Evolutionary conservation across 306 rosid species (phyloP).

Genomic region (Albizia julibrissin): DNA sequence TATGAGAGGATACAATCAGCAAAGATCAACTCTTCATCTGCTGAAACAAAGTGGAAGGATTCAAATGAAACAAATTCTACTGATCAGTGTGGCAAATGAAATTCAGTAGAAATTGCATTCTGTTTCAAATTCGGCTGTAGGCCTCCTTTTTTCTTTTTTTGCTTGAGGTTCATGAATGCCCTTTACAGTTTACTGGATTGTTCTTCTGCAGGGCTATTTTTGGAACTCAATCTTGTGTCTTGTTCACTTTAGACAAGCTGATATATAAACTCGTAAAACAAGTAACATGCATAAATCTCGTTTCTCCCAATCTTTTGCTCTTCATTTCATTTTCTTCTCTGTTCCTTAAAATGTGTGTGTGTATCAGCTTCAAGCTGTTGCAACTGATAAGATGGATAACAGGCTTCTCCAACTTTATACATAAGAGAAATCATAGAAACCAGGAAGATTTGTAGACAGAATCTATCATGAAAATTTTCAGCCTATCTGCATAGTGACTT

Average conservation of each 20-base stretch:
- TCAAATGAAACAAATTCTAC: constrained; percentile 65
- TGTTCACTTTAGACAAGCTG: constrained; percentile 93
- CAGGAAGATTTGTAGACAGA: constrained; percentile 72
- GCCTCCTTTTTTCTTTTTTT: background rate
- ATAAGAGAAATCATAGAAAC: constrained; percentile 83
- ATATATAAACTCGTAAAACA: constrained; percentile 95
- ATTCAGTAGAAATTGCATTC: constrained; percentile 21
- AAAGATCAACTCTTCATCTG: constrained; percentile 84
- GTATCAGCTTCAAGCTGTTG: constrained; percentile 83
- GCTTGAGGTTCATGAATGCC: constrained; percentile 82
- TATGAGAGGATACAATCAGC: constrained; percentile 93
- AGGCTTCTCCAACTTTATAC: constrained; percentile 90
- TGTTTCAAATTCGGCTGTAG: constrained; percentile 25
- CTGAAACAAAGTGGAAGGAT: constrained; percentile 91
- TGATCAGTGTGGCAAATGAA: constrained; percentile 79
- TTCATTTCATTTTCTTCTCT: constrained; percentile 26
- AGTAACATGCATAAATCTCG: constrained; percentile 43
- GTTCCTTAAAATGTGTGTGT: constrained; percentile 25
- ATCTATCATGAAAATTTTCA: constrained; percentile 95
- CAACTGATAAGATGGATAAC: constrained; percentile 90
- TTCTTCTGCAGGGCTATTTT: constrained; percentile 91
- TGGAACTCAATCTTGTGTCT: constrained; percentile 93
- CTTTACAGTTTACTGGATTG: constrained; percentile 96
- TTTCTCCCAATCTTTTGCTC: background rate
- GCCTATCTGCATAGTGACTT: constrained; percentile 77